These are phyloP conservation scores for Blakeslea trispora DNA, from an alignment of 371 early-diverging fungal species.

Conservation along the genomic window DNA sequence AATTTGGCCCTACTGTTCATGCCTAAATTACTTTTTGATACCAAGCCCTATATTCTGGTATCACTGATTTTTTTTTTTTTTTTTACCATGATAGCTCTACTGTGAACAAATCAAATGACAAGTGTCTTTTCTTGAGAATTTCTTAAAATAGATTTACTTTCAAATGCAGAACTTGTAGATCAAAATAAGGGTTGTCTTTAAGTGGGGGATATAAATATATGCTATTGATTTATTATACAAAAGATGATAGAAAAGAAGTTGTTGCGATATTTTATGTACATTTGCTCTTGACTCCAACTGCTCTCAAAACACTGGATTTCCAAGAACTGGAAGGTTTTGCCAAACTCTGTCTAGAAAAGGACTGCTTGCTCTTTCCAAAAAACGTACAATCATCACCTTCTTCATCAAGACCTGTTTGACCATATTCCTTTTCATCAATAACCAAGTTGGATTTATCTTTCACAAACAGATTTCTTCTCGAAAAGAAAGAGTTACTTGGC, in stretches of 20 bases:
- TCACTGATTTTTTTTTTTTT: too few relatives aligned
- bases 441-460: not conserved
- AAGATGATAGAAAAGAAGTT: not conserved
- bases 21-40: too few relatives aligned
- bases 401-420: not conserved
- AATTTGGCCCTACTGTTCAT: too few relatives aligned
- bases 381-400: slow-evolving; percentile 7
- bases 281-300: slow-evolving; percentile 7
- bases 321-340: not conserved
- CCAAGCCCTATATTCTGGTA: too few relatives aligned
- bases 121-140: too few relatives aligned
- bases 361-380: slow-evolving; percentile 3
- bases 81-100: too few relatives aligned
- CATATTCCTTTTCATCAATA: not conserved
- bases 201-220: too few relatives aligned
- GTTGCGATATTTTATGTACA: not conserved
- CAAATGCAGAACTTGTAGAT: too few relatives aligned
- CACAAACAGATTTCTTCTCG: slow-evolving; percentile 3
- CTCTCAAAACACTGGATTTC: slow-evolving; percentile 11
- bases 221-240: not conserved
- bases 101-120: too few relatives aligned
- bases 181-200: too few relatives aligned
- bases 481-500: not conserved
- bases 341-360: slow-evolving; percentile 4
- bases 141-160: too few relatives aligned